Evolutionary conservation across 2,329 filamentous ascomycete species (phyloP).

Genomic region (Fusarium luffae): DNA sequence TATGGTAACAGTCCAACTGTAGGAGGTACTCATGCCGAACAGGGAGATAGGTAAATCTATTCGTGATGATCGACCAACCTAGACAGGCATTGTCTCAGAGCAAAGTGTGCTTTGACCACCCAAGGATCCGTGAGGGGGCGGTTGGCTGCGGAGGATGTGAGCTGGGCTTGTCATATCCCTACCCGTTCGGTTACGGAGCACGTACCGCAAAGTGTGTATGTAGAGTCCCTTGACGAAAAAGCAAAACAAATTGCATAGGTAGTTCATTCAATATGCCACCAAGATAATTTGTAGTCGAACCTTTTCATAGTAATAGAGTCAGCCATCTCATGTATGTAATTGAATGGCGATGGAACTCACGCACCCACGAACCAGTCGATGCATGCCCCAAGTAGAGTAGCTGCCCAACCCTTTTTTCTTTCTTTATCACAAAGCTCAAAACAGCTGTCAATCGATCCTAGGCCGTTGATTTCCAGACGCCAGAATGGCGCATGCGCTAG

Average conservation of each 20-base stretch:
- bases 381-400: background rate
- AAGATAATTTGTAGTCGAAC: background rate
- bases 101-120: conserved; percentile 37
- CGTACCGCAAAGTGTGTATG: conserved; percentile 6
- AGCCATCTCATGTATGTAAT: background rate
- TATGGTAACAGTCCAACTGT: conserved; percentile 16
- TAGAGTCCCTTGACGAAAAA: conserved; percentile 29
- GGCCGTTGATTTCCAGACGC: conserved; percentile 31
- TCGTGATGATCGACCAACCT: conserved; percentile 43
- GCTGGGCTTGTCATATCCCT: conserved; percentile 35
- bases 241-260: conserved; percentile 25
- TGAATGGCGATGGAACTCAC: background rate
- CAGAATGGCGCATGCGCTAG: conserved; percentile 39
- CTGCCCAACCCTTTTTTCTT: background rate
- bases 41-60: conserved; percentile 19
- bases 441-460: conserved; percentile 26
- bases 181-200: conserved; percentile 33
- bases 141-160: conserved; percentile 40
- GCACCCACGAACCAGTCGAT: background rate
- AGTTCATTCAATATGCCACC: background rate
- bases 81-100: conserved; percentile 42
- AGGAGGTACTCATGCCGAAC: conserved; percentile 26
- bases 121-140: conserved; percentile 38
- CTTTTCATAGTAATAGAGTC: background rate
- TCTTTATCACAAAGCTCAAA: background rate